A percentile compares a stretch with the other conserved stretches of the same genome.
These are phyloP conservation scores for Triticum turgidum DNA, from an alignment of 176 grass and related monocot species.

Conservation along the genomic window DNA sequence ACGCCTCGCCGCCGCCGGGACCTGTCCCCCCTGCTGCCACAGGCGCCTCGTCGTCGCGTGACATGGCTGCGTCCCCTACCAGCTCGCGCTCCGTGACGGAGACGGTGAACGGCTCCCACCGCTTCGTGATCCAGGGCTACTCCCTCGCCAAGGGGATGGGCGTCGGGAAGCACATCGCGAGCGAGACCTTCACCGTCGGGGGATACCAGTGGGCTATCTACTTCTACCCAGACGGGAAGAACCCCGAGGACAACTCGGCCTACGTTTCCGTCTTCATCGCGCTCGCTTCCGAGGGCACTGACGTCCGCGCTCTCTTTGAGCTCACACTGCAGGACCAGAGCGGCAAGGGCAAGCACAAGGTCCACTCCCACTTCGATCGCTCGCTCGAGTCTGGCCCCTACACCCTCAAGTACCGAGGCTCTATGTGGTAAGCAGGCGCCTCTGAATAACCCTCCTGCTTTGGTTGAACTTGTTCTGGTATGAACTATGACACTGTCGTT, in stretches of 20 bases:
- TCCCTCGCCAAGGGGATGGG: conserved; percentile 71
- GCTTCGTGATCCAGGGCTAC: conserved; percentile 66
- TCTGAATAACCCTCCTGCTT: neutral
- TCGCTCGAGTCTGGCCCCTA: conserved; percentile 78
- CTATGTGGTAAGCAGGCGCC: conserved; percentile 71
- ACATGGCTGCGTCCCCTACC: conserved; percentile 69
- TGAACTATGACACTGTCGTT: too few species aligned
- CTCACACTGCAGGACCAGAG: conserved; percentile 78
- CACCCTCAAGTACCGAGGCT: conserved; percentile 85
- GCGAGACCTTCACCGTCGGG: conserved; percentile 54
- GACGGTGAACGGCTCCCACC: conserved; percentile 71
- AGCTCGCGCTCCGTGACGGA: conserved; percentile 85
- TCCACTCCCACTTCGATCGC: conserved; percentile 85
- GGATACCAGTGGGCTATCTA: conserved; percentile 76
- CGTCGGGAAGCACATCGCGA: conserved; percentile 63
- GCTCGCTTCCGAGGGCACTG: conserved; percentile 61
- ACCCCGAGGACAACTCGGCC: conserved; percentile 58
- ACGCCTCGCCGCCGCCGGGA: conserved; percentile 36
- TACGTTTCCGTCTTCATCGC: conserved; percentile 76
- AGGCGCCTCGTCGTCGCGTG: conserved; percentile 20
- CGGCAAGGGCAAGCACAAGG: conserved; percentile 82
- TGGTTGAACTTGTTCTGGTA: neutral
- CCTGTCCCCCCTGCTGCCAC: neutral
- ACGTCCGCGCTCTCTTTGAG: conserved; percentile 68
- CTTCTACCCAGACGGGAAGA: conserved; percentile 83